Conservation (phyloP, 1,284 basidiomycete species). For the Psilocybe mexicana region DNA sequence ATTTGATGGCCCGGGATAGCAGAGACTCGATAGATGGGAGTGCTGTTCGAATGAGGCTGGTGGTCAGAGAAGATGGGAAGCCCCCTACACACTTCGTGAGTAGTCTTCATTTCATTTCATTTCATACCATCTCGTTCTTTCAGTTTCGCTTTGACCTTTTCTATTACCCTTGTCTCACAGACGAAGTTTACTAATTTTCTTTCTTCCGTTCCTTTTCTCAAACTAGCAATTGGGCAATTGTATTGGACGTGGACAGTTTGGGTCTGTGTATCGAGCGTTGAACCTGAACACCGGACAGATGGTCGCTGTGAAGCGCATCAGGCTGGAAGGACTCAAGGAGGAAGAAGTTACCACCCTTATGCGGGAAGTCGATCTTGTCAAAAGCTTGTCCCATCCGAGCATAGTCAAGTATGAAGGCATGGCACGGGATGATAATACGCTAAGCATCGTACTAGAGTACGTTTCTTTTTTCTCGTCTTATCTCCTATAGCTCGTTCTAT, state of each 20-base stretch:
- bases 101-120: slow-evolving; percentile 20
- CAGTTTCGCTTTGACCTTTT: not conserved
- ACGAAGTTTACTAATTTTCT: slow-evolving; percentile 6
- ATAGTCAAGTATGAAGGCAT: slow-evolving; percentile 97
- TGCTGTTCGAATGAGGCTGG: slow-evolving; percentile 71
- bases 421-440: slow-evolving; percentile 82
- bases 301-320: slow-evolving; percentile 93
- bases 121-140: not conserved
- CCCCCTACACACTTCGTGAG: slow-evolving; percentile 82
- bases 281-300: slow-evolving; percentile 92
- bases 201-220: slow-evolving; percentile 9
- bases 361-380: slow-evolving; percentile 59
- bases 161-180: not conserved
- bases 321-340: slow-evolving; percentile 83
- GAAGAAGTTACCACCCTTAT: slow-evolving; percentile 47
- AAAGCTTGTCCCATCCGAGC: slow-evolving; percentile 85
- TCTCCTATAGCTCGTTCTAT: not conserved
- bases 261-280: slow-evolving; percentile 90
- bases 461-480: slow-evolving; percentile 32
- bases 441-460: slow-evolving; percentile 92
- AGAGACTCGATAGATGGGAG: slow-evolving; percentile 64
- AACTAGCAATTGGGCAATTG: slow-evolving; percentile 91
- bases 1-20: slow-evolving; percentile 43
- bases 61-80: slow-evolving; percentile 82
- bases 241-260: slow-evolving; percentile 95